Percentiles rank a stretch among this genome's conserved stretches.
These are phyloP conservation scores for Phytophthora hybrid DNA, from an alignment of 352 stramenopile genomes.

Conservation along the genomic window DNA sequence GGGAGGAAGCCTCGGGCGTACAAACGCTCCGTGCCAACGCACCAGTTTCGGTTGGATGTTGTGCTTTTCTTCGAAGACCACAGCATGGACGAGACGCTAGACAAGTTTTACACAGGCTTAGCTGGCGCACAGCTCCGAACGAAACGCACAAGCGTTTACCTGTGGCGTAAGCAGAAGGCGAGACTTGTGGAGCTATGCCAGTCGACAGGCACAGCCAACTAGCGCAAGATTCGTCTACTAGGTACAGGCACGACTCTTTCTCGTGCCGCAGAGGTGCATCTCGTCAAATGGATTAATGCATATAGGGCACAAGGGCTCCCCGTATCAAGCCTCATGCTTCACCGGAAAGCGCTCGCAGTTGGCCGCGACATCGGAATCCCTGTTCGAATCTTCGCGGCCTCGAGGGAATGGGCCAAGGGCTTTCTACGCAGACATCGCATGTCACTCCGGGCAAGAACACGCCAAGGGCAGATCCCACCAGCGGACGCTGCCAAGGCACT, in stretches of 20 bases:
- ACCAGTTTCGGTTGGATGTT: neutral
- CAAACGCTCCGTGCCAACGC: neutral
- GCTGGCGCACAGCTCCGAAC: neutral
- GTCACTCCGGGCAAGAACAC: neutral
- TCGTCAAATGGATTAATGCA: neutral
- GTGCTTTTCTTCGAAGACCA: neutral
- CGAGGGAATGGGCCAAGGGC: too few relatives aligned
- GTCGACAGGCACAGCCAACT: neutral
- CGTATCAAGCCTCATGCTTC: too few relatives aligned
- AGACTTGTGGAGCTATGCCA: neutral
- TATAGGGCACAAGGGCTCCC: neutral
- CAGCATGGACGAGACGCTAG: neutral
- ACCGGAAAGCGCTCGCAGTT: too few relatives aligned
- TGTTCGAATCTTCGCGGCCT: too few relatives aligned
- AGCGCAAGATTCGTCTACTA: neutral
- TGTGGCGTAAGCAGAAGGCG: neutral
- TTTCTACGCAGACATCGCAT: too few relatives aligned
- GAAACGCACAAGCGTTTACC: neutral
- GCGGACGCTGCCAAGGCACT: neutral
- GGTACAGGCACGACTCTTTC: neutral
- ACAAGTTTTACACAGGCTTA: neutral
- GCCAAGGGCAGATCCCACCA: neutral
- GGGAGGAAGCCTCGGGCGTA: neutral
- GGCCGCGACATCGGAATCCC: too few relatives aligned
- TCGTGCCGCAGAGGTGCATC: neutral